phyloP scores from a whole-genome alignment of 352 stramenopile genomes.

The Phytophthora vignae region DNA sequence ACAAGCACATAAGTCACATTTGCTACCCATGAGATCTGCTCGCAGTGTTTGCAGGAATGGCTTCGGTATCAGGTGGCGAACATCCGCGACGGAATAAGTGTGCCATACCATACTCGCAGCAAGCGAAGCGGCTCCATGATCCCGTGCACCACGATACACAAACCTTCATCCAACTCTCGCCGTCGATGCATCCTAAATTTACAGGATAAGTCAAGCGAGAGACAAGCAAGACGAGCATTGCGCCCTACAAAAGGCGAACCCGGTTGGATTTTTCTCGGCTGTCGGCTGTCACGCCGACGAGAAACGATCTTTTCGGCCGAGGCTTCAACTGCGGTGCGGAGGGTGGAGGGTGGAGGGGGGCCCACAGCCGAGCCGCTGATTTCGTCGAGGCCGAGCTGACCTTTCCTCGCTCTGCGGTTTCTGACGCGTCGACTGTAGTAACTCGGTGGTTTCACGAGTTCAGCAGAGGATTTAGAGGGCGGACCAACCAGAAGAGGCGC shows the following conservation, averaged over 20 bases:
- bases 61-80: conserved; percentile 13
- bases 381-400: conserved; percentile 16
- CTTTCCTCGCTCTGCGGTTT: conserved; percentile 33
- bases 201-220: conserved; percentile 1
- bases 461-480: conserved; percentile 22
- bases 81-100: neutral
- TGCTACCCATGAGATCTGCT: neutral
- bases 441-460: conserved; percentile 22
- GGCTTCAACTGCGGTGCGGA: conserved; percentile 1
- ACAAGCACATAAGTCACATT: conserved; percentile 10
- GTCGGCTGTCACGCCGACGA: conserved; percentile 17
- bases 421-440: conserved; percentile 21
- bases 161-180: neutral
- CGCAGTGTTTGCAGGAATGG: conserved; percentile 10
- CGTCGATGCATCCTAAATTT: neutral
- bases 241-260: conserved; percentile 3
- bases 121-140: neutral
- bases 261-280: conserved; percentile 19
- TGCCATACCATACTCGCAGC: neutral
- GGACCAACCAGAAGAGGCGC: conserved; percentile 17
- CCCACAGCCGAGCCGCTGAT: conserved; percentile 20
- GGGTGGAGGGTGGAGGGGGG: neutral
- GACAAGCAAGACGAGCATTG: neutral
- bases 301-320: conserved; percentile 35
- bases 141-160: neutral